Evolutionary conservation across 2,329 filamentous ascomycete species (phyloP).

Genomic region (Aspergillus arachidicola): DNA sequence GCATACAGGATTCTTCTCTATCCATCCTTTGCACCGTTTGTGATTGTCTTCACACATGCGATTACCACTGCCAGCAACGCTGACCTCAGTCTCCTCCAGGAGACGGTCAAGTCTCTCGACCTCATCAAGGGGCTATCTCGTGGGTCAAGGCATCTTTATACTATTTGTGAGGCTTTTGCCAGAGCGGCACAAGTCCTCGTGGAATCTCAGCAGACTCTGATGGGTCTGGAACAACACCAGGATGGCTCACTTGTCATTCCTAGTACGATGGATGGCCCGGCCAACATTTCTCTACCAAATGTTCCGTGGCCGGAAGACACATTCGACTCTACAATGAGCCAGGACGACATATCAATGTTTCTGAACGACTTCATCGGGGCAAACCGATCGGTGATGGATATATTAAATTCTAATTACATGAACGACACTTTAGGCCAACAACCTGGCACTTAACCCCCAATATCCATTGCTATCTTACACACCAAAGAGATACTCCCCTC

Average conservation of each 20-base stretch:
- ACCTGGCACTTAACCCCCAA: background rate
- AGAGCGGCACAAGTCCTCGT: slow-evolving; percentile 28
- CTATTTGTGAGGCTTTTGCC: slow-evolving; percentile 27
- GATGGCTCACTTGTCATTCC: slow-evolving; percentile 28
- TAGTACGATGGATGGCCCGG: slow-evolving; percentile 13
- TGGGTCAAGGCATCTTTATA: slow-evolving; percentile 23
- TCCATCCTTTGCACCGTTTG: slow-evolving; percentile 30
- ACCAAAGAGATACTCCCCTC: background rate
- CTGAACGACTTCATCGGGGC: slow-evolving; percentile 32
- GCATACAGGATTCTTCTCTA: slow-evolving; percentile 26
- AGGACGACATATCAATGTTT: slow-evolving; percentile 30
- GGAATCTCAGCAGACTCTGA: slow-evolving; percentile 24
- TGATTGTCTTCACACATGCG: slow-evolving; percentile 33
- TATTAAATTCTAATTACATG: slow-evolving; percentile 24
- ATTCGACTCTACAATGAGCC: slow-evolving; percentile 24
- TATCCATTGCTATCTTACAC: background rate
- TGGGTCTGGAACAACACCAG: slow-evolving; percentile 24
- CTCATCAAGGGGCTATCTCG: slow-evolving; percentile 25
- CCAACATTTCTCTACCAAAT: slow-evolving; percentile 27
- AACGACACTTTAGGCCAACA: slow-evolving; percentile 7
- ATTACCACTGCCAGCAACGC: slow-evolving; percentile 26
- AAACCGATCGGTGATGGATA: slow-evolving; percentile 29
- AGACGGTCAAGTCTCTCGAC: slow-evolving; percentile 24
- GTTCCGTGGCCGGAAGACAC: slow-evolving; percentile 27
- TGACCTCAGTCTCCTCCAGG: slow-evolving; percentile 27